Conservation (phyloP, 768 basidiomycete species). For the Tremella yokohamensis region DNA sequence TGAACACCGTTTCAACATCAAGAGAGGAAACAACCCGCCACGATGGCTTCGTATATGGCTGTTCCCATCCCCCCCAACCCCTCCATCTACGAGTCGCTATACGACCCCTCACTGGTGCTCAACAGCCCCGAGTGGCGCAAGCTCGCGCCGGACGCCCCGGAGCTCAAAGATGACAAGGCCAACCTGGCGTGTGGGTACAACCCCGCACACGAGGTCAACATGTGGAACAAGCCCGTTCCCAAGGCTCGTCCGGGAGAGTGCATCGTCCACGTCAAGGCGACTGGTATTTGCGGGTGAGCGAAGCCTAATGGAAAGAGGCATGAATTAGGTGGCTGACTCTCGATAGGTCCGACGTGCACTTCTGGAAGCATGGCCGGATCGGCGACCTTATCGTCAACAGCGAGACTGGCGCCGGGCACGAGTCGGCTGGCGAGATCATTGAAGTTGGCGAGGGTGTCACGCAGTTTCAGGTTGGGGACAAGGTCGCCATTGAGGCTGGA, state of each 20-base stretch:
- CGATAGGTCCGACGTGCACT: conserved; percentile 49
- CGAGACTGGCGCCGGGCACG: conserved; percentile 49
- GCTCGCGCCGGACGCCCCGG: conserved; percentile 28
- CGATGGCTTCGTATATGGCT: too few relatives aligned
- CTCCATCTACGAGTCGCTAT: conserved; percentile 37
- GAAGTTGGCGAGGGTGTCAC: conserved; percentile 51
- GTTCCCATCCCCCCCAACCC: conserved; percentile 5
- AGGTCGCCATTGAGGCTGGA: conserved; percentile 50
- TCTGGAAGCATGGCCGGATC: conserved; percentile 52
- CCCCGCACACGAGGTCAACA: conserved; percentile 46
- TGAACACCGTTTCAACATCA: too few relatives aligned
- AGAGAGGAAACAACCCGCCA: too few relatives aligned
- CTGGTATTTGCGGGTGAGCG: conserved; percentile 53
- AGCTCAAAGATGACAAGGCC: conserved; percentile 29
- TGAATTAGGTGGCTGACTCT: background rate
- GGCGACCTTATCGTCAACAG: conserved; percentile 51
- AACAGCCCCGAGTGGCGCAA: conserved; percentile 49
- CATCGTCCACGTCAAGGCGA: conserved; percentile 51
- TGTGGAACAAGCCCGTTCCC: conserved; percentile 50
- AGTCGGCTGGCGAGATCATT: conserved; percentile 52
- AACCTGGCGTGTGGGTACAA: conserved; percentile 52
- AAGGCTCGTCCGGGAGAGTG: conserved; percentile 41
- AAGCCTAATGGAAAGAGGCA: background rate
- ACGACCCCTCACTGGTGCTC: conserved; percentile 49
- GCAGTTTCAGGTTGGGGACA: conserved; percentile 50